These are phyloP conservation scores for Bisporella sp. DNA, from an alignment of 2,329 filamentous ascomycete genomes.

Conservation along the genomic window DNA sequence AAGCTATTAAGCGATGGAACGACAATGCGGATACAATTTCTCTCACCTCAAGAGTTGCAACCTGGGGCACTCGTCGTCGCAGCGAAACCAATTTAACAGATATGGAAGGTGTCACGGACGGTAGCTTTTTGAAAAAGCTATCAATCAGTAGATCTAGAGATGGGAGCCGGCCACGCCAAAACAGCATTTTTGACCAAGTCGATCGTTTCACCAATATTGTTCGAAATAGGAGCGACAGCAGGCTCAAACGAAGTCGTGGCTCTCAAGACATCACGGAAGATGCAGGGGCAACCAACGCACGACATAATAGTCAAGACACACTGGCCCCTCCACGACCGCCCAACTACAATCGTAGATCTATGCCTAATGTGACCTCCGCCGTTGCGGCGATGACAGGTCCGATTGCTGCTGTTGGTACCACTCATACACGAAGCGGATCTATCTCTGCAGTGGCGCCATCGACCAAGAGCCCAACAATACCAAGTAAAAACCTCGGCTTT, in stretches of 20 bases:
- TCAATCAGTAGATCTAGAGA: slow-evolving; percentile 42
- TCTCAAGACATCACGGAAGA: slow-evolving; percentile 20
- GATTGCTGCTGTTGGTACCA: slow-evolving; percentile 46
- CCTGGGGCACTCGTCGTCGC: slow-evolving; percentile 61
- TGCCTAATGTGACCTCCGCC: slow-evolving; percentile 52
- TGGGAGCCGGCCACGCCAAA: slow-evolving; percentile 37
- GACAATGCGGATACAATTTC: slow-evolving; percentile 42
- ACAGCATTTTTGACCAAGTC: slow-evolving; percentile 45
- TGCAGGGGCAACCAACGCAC: slow-evolving; percentile 23
- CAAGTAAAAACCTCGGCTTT: slow-evolving; percentile 25
- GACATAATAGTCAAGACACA: slow-evolving; percentile 27
- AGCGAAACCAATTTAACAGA: slow-evolving; percentile 54
- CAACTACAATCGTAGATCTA: slow-evolving; percentile 43
- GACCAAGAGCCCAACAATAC: slow-evolving; percentile 35
- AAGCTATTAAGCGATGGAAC: slow-evolving; percentile 40
- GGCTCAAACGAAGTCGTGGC: slow-evolving; percentile 25
- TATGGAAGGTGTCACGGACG: slow-evolving; percentile 50
- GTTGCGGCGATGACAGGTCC: slow-evolving; percentile 48
- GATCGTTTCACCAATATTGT: slow-evolving; percentile 23
- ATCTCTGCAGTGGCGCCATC: slow-evolving; percentile 45
- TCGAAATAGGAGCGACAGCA: slow-evolving; percentile 24
- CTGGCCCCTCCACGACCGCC: slow-evolving; percentile 43
- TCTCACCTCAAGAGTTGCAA: slow-evolving; percentile 56
- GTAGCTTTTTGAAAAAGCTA: slow-evolving; percentile 56
- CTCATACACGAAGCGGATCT: slow-evolving; percentile 53